phyloP scores from a whole-genome alignment of 371 early-diverging fungal genomes.

The Rhizomucor miehei region DNA sequence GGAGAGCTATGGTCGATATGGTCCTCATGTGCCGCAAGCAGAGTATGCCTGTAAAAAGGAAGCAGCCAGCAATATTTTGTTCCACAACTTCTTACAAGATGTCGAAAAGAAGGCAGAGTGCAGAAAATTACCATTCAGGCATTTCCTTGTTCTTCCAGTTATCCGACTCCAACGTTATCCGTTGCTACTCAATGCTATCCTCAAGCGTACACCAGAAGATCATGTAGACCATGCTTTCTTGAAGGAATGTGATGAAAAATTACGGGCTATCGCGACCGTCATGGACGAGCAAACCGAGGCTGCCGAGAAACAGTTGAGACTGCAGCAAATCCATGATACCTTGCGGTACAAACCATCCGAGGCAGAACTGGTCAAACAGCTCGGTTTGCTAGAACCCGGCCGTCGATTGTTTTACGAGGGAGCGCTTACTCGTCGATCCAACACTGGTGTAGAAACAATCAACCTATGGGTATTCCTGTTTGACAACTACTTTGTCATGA shows the following conservation, averaged over 20 bases:
- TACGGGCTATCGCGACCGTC: conserved; percentile 58
- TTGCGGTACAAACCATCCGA: conserved; percentile 12
- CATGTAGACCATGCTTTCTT: conserved; percentile 72
- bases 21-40: conserved; percentile 77
- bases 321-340: conserved; percentile 22
- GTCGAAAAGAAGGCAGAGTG: conserved; percentile 54
- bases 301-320: conserved; percentile 12
- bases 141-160: conserved; percentile 59
- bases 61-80: conserved; percentile 52
- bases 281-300: conserved; percentile 27
- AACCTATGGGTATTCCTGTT: conserved; percentile 78
- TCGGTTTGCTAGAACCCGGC: conserved; percentile 65
- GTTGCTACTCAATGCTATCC: conserved; percentile 75
- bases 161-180: conserved; percentile 87
- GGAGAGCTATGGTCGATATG: conserved; percentile 76
- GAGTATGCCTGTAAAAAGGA: conserved; percentile 77
- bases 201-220: conserved; percentile 76
- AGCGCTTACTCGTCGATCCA: conserved; percentile 60
- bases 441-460: conserved; percentile 63
- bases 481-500: conserved; percentile 81
- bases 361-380: conserved; percentile 8
- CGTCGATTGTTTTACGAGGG: conserved; percentile 80
- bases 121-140: conserved; percentile 57
- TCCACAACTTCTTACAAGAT: conserved; percentile 70
- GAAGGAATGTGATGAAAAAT: conserved; percentile 54